These are phyloP conservation scores for Lophiostoma macrostomum DNA, from an alignment of 495 filamentous ascomycete species.

Conservation along the genomic window DNA sequence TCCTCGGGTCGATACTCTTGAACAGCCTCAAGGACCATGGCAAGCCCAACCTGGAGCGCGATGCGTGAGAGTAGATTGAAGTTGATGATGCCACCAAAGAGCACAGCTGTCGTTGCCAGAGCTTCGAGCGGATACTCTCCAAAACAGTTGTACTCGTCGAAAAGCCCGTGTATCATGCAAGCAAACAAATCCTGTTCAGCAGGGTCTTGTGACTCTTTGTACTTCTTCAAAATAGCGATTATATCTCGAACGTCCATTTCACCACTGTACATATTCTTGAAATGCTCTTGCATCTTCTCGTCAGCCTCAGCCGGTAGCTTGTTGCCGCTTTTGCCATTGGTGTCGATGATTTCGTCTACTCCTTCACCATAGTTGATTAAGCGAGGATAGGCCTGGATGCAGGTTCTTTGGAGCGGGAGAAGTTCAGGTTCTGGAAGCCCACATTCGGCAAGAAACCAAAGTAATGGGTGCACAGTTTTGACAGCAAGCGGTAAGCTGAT, in stretches of 20 bases:
- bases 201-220: slow-evolving; percentile 80
- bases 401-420: slow-evolving; percentile 70
- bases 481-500: slow-evolving; percentile 72
- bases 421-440: slow-evolving; percentile 50
- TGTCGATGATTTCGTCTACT: slow-evolving; percentile 83
- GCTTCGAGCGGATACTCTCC: slow-evolving; percentile 90
- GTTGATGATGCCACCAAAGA: slow-evolving; percentile 96
- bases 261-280: slow-evolving; percentile 92
- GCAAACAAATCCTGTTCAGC: slow-evolving; percentile 90
- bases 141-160: slow-evolving; percentile 96
- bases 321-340: slow-evolving; percentile 76
- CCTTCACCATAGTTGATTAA: slow-evolving; percentile 95
- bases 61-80: slow-evolving; percentile 85
- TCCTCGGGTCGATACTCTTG: slow-evolving; percentile 73
- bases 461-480: slow-evolving; percentile 77
- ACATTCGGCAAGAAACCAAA: slow-evolving; percentile 70
- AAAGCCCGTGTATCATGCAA: slow-evolving; percentile 97
- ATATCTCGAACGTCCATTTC: slow-evolving; percentile 78
- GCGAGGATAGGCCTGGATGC: slow-evolving; percentile 89
- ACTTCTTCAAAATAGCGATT: slow-evolving; percentile 72
- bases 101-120: slow-evolving; percentile 87
- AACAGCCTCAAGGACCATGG: slow-evolving; percentile 95
- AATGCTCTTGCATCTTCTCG: slow-evolving; percentile 91
- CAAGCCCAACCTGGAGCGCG: slow-evolving; percentile 83
- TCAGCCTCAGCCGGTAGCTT: slow-evolving; percentile 73